Evolutionary conservation across 1,284 basidiomycete species (phyloP), one percentile per base, ranked within the genome.

Genomic region (Malassezia brasiliensis): DNA sequence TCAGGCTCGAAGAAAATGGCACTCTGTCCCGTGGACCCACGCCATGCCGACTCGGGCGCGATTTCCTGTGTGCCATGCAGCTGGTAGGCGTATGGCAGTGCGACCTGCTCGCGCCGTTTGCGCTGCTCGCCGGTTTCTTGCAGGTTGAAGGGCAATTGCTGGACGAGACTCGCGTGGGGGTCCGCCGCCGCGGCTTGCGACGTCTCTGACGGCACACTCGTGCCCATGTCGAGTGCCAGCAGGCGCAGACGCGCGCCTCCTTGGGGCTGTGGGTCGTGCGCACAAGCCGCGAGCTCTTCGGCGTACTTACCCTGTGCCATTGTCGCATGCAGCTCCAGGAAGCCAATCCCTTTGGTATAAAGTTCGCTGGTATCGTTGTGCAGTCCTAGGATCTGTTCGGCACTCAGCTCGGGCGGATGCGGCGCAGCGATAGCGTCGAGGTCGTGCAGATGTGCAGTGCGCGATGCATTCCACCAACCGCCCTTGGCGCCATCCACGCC

Each of bases 1-100:
- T 70, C 68, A 5, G 68, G 66, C 48, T 70, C 67, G 46, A 70
- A 70, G 25, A 70, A 65, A 58, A 70, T 70, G 31, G 61, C 62
- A 6, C 64, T 64, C 30, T 68, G 62, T 19, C 67, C 64, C 1
- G 66, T 67, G 9, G 47, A 58, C 17, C 67, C 68, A 11, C 64
- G 52, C 44, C 58, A 41, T 15, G 53, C 41, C 2, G 40, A 15
- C 20, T n/a, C 14, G 5, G 36, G 8, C 40, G 49, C 46, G 12
- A 3, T 19, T 30, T 30, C 17, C 51, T 19, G 47, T 55, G 17
- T 2, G 15, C 35, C 40, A 1, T 60, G 41, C 48, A 68, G 62
- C 32, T 68, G 62, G 38, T 63, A 67, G 1, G 68, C 62, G 41
- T 62, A 70, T 10, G 68, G 68, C 9, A 70, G 45, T 1, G 63